Base-by-base conservation (phyloP, 2,329 filamentous ascomycete species). In the Colletotrichum siamense region DNA sequence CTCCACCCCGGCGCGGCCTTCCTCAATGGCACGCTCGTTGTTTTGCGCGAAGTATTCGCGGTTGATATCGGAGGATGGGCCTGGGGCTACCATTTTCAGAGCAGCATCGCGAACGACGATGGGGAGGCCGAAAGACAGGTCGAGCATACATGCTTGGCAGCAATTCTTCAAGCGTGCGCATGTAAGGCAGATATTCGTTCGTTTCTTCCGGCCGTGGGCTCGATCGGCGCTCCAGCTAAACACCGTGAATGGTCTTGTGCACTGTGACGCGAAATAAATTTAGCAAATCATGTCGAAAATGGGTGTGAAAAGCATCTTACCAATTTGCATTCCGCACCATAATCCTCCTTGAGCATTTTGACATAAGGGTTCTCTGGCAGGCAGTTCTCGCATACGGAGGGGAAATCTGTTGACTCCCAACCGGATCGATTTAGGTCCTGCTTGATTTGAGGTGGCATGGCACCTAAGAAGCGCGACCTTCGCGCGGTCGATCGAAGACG, bases 111-210 rank as follows among this genome's bases (percentile, higher is more conserved):
- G 93, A 75, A 99, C 95, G 16, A 96, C 95, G 82, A 99, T 98
- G 13, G 97, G 97, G 32, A 99, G 89, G 28, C 97, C 98, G 82
- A 99, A 99, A 15, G 95, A 96, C 76, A 99, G 88, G 89, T 99
- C 97, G 69, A 99, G 93, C 95, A 99, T 99, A 88, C 97, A 99
- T 87, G 94, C 96, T 88, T 99, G 97, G 83, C 97, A 99, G 88
- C 97, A 99, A 88, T 99, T 99, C 87, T 99, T 99, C 79, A 99
- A 90, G 61, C 97, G 94, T 26, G 97, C 96, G 88, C 97, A 99
- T 55, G 97, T 99, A 28, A 99, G 90, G 85, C 97, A 99, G 81
- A 99, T 98, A 81, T 95, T 98, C 71, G 96, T 99, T 79, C 95
- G 94, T 87, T 98, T 98, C 85, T 96, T 96, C 77, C 96, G 95